phyloP scores from a whole-genome alignment of 225 moss, liverwort and hornwort genomes.

The Antitrichia curtipendula region DNA sequence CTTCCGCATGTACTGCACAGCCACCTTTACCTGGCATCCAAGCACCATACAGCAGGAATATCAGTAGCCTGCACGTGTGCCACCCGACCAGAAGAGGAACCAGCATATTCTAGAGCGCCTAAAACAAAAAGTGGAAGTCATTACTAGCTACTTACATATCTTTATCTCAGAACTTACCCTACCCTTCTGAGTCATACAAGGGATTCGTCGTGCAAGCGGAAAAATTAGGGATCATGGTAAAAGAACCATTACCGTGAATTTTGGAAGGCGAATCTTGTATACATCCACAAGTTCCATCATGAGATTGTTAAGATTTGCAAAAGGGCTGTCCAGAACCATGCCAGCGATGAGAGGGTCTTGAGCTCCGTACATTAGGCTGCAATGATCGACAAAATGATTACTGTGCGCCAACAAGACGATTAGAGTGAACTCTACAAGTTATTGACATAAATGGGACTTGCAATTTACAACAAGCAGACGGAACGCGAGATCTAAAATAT shows the following conservation, averaged over 20 bases:
- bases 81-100: not conserved
- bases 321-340: slow-evolving; percentile 98
- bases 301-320: slow-evolving; percentile 89
- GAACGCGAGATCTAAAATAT: not conserved
- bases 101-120: not conserved
- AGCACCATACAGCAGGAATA: not conserved
- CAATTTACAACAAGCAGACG: not conserved
- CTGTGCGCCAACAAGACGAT: not conserved
- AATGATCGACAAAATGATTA: not conserved
- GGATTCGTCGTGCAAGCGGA: not conserved
- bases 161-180: not conserved
- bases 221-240: not conserved
- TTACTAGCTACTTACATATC: not conserved
- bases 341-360: slow-evolving; percentile 94
- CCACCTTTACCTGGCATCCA: slow-evolving; percentile 88
- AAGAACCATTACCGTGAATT: slow-evolving; percentile 67
- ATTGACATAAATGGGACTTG: not conserved
- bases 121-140: not conserved
- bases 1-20: slow-evolving; percentile 97
- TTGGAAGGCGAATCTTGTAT: slow-evolving; percentile 98
- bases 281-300: slow-evolving; percentile 99
- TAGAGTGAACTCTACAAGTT: not conserved
- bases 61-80: not conserved
- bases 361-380: slow-evolving; percentile 96
- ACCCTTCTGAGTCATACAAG: not conserved